Percentiles rank a stretch among this genome's conserved stretches.
Conservation (phyloP, 2,329 filamentous ascomycete species). For the Cryoendolithus antarcticus region DNA sequence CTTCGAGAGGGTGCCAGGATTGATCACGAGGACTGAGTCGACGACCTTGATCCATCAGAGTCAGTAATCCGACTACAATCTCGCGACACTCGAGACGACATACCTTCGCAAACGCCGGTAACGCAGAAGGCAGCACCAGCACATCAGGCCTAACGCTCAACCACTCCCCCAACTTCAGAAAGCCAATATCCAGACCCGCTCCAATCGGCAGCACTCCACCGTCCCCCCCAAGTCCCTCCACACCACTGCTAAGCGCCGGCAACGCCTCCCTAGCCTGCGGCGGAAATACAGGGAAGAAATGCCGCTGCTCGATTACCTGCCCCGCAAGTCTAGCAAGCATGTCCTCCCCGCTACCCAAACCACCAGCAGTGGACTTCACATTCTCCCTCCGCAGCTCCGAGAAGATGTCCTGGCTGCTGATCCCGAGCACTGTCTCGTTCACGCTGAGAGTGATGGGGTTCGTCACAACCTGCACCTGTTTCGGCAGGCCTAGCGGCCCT, state of each 20-base stretch:
- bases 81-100: slow-evolving; percentile 13
- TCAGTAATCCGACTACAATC: slow-evolving; percentile 5
- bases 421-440: slow-evolving; percentile 73
- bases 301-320: slow-evolving; percentile 76
- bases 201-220: slow-evolving; percentile 50
- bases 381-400: slow-evolving; percentile 49
- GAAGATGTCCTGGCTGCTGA: slow-evolving; percentile 73
- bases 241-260: slow-evolving; percentile 39
- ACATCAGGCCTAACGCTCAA: slow-evolving; percentile 75
- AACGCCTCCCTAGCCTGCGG: slow-evolving; percentile 57
- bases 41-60: slow-evolving; percentile 53
- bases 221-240: slow-evolving; percentile 22
- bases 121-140: slow-evolving; percentile 65
- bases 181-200: slow-evolving; percentile 68
- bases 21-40: slow-evolving; percentile 79
- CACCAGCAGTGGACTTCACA: slow-evolving; percentile 65
- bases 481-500: slow-evolving; percentile 67
- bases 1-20: slow-evolving; percentile 80
- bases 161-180: slow-evolving; percentile 84
- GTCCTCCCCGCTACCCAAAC: slow-evolving; percentile 26
- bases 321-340: slow-evolving; percentile 59
- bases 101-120: slow-evolving; percentile 84
- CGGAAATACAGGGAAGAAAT: slow-evolving; percentile 84
- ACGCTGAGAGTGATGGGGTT: slow-evolving; percentile 84
- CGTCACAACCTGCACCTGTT: slow-evolving; percentile 63